Conservation (phyloP, 31 red algal species). For the Odonthalia washingtoniensis region DNA sequence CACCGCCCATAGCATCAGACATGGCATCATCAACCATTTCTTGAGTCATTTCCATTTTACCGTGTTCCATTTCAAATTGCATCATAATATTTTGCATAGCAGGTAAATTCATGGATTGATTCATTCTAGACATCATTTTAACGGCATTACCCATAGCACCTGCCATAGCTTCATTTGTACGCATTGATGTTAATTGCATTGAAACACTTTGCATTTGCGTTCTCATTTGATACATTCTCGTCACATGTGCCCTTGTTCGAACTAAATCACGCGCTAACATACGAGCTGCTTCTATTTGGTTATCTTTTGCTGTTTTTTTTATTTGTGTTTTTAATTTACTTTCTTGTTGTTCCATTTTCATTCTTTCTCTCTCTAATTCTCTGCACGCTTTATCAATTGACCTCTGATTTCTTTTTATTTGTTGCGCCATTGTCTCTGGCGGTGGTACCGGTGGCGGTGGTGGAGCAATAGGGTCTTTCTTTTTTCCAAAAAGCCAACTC, state of each 20-base stretch:
- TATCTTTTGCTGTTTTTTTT: constrained; percentile 85
- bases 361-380: constrained; percentile 96
- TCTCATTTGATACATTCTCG: constrained; percentile 91
- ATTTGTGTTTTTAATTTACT: constrained; percentile 82
- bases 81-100: constrained; percentile 91
- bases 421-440: constrained; percentile 65
- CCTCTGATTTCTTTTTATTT: constrained; percentile 80
- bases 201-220: constrained; percentile 95
- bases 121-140: constrained; percentile 89
- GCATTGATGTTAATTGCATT: constrained; percentile 92
- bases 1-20: constrained; percentile 87
- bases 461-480: constrained; percentile 61
- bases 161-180: constrained; percentile 89
- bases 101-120: constrained; percentile 95
- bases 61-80: constrained; percentile 95
- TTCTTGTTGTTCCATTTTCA: constrained; percentile 93
- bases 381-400: constrained; percentile 91
- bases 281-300: constrained; percentile 83
- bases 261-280: constrained; percentile 96
- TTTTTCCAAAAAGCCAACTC: constrained; percentile 79
- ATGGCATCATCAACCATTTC: constrained; percentile 98
- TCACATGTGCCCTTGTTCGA: constrained; percentile 79
- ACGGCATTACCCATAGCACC: constrained; percentile 91
- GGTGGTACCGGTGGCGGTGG: constrained; percentile 68
- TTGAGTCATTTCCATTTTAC: constrained; percentile 96